Conservation (phyloP, 2,329 filamentous ascomycete genomes). For the Bimuria novae-zelandiae region DNA sequence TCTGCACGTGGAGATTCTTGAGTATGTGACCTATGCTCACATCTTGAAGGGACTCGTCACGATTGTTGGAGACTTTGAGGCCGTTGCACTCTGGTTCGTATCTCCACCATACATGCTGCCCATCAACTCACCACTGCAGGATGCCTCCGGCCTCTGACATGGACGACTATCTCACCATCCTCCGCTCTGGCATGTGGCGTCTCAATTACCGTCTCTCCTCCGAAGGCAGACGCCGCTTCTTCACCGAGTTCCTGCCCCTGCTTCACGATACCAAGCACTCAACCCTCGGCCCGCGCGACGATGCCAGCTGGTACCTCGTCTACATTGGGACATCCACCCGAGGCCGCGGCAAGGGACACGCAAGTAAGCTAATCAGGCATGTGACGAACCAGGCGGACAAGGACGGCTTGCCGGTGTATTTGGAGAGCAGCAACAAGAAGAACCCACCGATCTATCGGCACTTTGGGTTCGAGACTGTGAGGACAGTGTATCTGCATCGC, state of each 20-base stretch:
- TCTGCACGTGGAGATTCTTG: slow-evolving; percentile 76
- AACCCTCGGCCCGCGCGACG: slow-evolving; percentile 69
- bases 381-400: slow-evolving; percentile 69
- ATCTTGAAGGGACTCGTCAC: slow-evolving; percentile 75
- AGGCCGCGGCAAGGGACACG: slow-evolving; percentile 74
- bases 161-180: slow-evolving; percentile 72
- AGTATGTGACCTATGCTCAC: slow-evolving; percentile 76
- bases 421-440: slow-evolving; percentile 72
- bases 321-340: slow-evolving; percentile 78
- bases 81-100: slow-evolving; percentile 78
- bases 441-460: slow-evolving; percentile 76
- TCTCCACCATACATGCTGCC: too few species aligned
- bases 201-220: slow-evolving; percentile 73
- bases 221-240: slow-evolving; percentile 76
- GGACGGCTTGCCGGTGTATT: slow-evolving; percentile 71
- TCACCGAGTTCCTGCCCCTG: slow-evolving; percentile 74
- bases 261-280: slow-evolving; percentile 73
- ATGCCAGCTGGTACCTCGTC: slow-evolving; percentile 78
- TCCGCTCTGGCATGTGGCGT: slow-evolving; percentile 78
- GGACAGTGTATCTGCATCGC: slow-evolving; percentile 66
- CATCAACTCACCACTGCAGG: slow-evolving; percentile 54
- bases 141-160: slow-evolving; percentile 75
- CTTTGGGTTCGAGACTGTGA: slow-evolving; percentile 71
- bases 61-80: slow-evolving; percentile 76
- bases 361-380: slow-evolving; percentile 70